Evolutionary conservation across 192 early-diverging fungal genomes (phyloP), one percentile per base, ranked within the genome.

Genomic region (Gonapodya prolifera): DNA sequence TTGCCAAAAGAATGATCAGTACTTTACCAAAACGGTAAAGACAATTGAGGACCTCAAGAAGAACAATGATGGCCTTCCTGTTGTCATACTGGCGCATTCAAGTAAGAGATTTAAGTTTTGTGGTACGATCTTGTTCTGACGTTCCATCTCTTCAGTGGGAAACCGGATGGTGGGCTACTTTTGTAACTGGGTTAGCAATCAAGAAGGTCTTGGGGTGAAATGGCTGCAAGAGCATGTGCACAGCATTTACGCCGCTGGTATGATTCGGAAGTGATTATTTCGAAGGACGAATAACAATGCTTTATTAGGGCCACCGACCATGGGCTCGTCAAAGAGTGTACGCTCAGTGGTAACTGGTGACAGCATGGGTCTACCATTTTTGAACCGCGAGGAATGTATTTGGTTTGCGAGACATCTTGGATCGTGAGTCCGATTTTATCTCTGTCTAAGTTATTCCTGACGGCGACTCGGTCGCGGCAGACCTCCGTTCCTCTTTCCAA

Each of bases 401-500:
- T 73, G 71, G 71, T 32, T 73, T 29, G 71, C 18, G 18, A 18
- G 71, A 32, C 71, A 73, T 32, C 71, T 73, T 8, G 71, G 28
- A 18, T 73, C 71, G 45, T 61, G 45, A 61, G 45, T 61, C 45
- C 45, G 45, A 23, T 8, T 8, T 61, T 61, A 8, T 61, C 8
- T 61, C 23, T 61, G 45, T 61, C 8, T 16, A 61, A 61, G 8
- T 16, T 16, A 61, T n/a, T n/a, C n/a, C n/a, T n/a, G n/a, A n/a
- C n/a, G n/a, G n/a, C n/a, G n/a, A n/a, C 8, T 61, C 8, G 45
- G 8, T 61, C 8, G 45, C 8, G 8, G 8, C 23, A 61, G 45
- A 8, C 71, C 71, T 18, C 71, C 71, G 28, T 73, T 73, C 31
- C 71, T 73, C 71, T 73, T 73, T 29, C 71, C 71, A 2, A 30